Evolutionary conservation across 352 stramenopile genomes (phyloP), one percentile per base, ranked within the genome.

Genomic region (Phytophthora multivora): DNA sequence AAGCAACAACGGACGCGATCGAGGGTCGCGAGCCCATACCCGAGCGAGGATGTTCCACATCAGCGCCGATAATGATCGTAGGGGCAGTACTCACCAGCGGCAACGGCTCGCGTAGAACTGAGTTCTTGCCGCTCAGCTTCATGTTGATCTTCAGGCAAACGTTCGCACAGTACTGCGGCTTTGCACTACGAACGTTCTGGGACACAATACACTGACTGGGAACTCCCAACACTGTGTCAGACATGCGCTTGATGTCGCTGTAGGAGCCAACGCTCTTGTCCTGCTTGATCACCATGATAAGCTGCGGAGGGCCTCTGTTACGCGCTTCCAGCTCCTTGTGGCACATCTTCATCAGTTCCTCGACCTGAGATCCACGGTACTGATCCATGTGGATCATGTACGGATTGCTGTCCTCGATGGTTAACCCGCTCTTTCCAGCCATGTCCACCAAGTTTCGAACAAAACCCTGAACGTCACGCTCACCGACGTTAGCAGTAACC

Each of bases 11-110:
- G 0, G 87, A 83, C 15, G 87, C 86, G 45, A 96, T 92, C 9
- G 78, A 85, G 16, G 83, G 80, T n/a, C 79, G 72, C 11, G 69
- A 78, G n/a, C 73, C 75, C 51, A 83, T 79, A 33, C 70, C 71
- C 1, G 83, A 73, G 19, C 83, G 70, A 15, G 85, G 79, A 51
- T 95, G 83, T 41, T 88, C 80, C 23, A 94, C 78, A 54, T 91
- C 78, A 9, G 86, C 88, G 13, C 88, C 86, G 56, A 95, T 89
- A 35, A 95, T 79, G 42, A 96, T 96, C 19, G 85, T 93, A 15
- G 70, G 58, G 15, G 60, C 67, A 11, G 51, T 61, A 9, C 52
- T 77, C n/a, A 92, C 54, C 5, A 83, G 58, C 15, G 75, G 68
- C 16, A 90, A 65, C 3, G 61, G 60, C n/a, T 84, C 72, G 25